Conservation (phyloP, 1,139 yeast species). For the Scheffersomyces illinoinensis region DNA sequence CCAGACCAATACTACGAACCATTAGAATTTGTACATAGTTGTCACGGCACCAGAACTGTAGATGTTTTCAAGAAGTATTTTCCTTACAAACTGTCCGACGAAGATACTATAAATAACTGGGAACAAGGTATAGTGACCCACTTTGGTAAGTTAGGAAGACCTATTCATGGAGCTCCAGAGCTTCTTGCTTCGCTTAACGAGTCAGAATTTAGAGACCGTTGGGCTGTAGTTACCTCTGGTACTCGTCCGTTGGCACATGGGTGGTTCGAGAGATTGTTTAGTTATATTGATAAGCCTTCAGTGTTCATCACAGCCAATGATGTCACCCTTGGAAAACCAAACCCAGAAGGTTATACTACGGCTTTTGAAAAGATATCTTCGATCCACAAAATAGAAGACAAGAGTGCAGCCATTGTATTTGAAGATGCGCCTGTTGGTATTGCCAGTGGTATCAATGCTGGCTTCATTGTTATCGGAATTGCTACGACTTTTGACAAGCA, state of each 20-base stretch:
- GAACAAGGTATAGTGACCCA: slow-evolving; percentile 16
- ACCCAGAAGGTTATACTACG: slow-evolving; percentile 20
- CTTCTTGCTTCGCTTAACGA: slow-evolving; percentile 12
- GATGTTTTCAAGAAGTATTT: slow-evolving; percentile 16
- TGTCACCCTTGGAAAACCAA: slow-evolving; percentile 16
- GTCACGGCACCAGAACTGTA: slow-evolving; percentile 20
- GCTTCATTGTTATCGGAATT: slow-evolving; percentile 20
- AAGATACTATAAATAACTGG: slow-evolving; percentile 13
- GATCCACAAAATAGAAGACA: slow-evolving; percentile 1
- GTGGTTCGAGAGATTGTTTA: slow-evolving; percentile 17
- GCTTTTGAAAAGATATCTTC: slow-evolving; percentile 12
- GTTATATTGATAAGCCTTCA: slow-evolving; percentile 9
- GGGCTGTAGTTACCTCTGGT: slow-evolving; percentile 26
- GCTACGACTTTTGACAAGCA: slow-evolving; percentile 20
- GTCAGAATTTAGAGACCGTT: slow-evolving; percentile 6
- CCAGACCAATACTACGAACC: slow-evolving; percentile 11
- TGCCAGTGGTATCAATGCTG: slow-evolving; percentile 19
- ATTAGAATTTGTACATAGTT: slow-evolving; percentile 11
- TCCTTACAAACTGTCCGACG: slow-evolving; percentile 11
- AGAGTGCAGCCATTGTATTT: slow-evolving; percentile 16
- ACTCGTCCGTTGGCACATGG: slow-evolving; percentile 18
- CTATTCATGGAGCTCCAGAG: slow-evolving; percentile 14
- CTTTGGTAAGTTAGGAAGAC: slow-evolving; percentile 18
- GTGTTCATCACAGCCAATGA: slow-evolving; percentile 24
- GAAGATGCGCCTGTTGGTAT: slow-evolving; percentile 25